Conservation (phyloP, 2,329 filamentous ascomycete genomes). For the Hypoxylon rubiginosum region DNA sequence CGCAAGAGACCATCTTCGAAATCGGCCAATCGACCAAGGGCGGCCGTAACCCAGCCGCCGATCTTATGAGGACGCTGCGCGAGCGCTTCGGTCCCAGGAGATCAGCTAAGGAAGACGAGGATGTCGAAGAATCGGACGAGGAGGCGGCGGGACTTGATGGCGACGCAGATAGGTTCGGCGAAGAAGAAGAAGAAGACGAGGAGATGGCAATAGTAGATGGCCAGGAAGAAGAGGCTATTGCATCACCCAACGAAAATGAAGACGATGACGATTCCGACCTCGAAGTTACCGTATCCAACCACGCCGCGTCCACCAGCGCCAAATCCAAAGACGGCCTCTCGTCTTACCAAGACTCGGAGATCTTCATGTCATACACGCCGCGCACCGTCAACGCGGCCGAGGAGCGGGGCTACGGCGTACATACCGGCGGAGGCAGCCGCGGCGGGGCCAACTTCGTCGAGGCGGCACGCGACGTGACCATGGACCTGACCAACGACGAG, state of each 20-base stretch:
- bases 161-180: slow-evolving; percentile 37
- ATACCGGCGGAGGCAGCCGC: slow-evolving; percentile 77
- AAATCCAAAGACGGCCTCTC: slow-evolving; percentile 63
- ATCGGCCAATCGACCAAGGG: slow-evolving; percentile 80
- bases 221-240: slow-evolving; percentile 53
- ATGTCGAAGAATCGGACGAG: slow-evolving; percentile 52
- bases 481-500: slow-evolving; percentile 95
- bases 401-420: slow-evolving; percentile 93
- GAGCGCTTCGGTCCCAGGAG: slow-evolving; percentile 75
- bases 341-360: slow-evolving; percentile 84
- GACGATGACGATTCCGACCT: slow-evolving; percentile 73
- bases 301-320: slow-evolving; percentile 57
- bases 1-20: slow-evolving; percentile 96
- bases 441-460: slow-evolving; percentile 85
- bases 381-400: slow-evolving; percentile 84
- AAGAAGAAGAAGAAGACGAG: slow-evolving; percentile 52
- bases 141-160: slow-evolving; percentile 40
- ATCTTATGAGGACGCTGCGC: slow-evolving; percentile 80
- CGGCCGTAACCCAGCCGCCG: slow-evolving; percentile 73
- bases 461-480: slow-evolving; percentile 86
- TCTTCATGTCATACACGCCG: slow-evolving; percentile 97
- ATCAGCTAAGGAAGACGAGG: slow-evolving; percentile 59
- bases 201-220: slow-evolving; percentile 51
- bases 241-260: slow-evolving; percentile 54
- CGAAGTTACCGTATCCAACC: slow-evolving; percentile 78